phyloP scores from a whole-genome alignment of 768 basidiomycete genomes.

The Lactifluus echinatus region DNA sequence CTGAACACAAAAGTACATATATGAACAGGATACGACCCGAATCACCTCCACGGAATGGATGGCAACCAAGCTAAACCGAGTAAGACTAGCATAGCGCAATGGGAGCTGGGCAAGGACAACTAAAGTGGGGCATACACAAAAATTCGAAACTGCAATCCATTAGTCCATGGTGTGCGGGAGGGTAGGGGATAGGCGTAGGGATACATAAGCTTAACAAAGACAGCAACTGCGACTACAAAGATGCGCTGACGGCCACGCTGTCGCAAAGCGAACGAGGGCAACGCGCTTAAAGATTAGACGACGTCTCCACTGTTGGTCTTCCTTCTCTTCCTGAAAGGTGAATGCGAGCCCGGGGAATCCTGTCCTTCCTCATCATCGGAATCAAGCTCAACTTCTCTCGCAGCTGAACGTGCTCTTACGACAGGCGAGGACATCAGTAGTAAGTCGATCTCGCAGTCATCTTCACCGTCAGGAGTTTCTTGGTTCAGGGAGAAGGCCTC shows the following conservation, averaged over 20 bases:
- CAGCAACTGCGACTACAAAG: neutral
- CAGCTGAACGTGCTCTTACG: slow-evolving; percentile 10
- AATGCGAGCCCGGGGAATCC: neutral
- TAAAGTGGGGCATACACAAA: neutral
- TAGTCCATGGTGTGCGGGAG: neutral
- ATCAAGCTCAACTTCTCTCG: neutral
- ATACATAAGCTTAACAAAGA: slow-evolving; percentile 8
- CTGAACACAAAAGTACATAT: slow-evolving; percentile 7
- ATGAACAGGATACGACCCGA: neutral
- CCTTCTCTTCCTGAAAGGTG: slow-evolving; percentile 29
- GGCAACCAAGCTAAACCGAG: neutral
- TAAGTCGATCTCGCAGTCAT: slow-evolving; percentile 17
- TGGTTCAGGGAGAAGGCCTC: slow-evolving; percentile 24
- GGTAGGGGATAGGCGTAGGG: neutral
- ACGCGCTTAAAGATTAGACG: neutral
- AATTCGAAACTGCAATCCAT: neutral
- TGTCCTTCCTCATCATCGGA: slow-evolving; percentile 17
- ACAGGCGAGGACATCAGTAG: slow-evolving; percentile 20
- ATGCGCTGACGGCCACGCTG: neutral
- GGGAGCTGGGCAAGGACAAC: neutral
- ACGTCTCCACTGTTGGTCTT: slow-evolving; percentile 21
- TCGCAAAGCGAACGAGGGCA: neutral
- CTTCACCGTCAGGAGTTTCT: slow-evolving; percentile 12
- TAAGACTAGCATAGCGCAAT: neutral
- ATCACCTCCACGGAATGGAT: neutral